phyloP scores from a whole-genome alignment of 352 stramenopile genomes.

The Blastocystis sp. region DNA sequence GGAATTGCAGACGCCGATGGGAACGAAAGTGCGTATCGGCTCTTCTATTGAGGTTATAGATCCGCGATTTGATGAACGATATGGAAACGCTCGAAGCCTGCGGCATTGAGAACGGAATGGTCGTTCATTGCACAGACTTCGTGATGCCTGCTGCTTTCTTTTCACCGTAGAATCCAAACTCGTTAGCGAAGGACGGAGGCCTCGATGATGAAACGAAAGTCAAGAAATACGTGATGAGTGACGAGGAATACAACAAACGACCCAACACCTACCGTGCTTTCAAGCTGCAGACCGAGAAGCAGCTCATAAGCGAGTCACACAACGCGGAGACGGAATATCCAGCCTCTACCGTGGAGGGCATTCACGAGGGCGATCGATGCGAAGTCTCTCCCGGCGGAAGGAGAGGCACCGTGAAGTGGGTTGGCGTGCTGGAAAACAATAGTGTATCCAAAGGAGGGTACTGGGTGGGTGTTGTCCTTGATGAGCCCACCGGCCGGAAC shows the following conservation, averaged over 20 bases:
- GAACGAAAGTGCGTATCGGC: neutral
- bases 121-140: slow-evolving; percentile 54
- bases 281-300: slow-evolving; percentile 76
- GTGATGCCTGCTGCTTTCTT: neutral
- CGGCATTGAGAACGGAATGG: slow-evolving; percentile 61
- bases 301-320: slow-evolving; percentile 70
- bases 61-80: neutral
- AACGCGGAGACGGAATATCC: slow-evolving; percentile 65
- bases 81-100: neutral
- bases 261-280: slow-evolving; percentile 93
- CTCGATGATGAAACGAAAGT: slow-evolving; percentile 93
- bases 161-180: slow-evolving; percentile 84
- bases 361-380: slow-evolving; percentile 88
- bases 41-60: neutral
- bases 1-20: neutral
- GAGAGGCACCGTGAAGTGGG: slow-evolving; percentile 84
- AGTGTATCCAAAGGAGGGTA: slow-evolving; percentile 75
- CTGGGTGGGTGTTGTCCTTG: slow-evolving; percentile 88
- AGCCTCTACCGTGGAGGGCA: slow-evolving; percentile 75
- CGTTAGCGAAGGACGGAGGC: slow-evolving; percentile 85
- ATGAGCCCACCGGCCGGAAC: slow-evolving; percentile 90
- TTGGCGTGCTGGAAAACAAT: slow-evolving; percentile 82
- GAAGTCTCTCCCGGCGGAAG: slow-evolving; percentile 90
- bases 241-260: slow-evolving; percentile 97
- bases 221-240: slow-evolving; percentile 94